Percentiles rank a stretch among this genome's conserved stretches.
Evolutionary conservation across 768 basidiomycete genomes (phyloP).

Genomic region (Leccinellum albellum): DNA sequence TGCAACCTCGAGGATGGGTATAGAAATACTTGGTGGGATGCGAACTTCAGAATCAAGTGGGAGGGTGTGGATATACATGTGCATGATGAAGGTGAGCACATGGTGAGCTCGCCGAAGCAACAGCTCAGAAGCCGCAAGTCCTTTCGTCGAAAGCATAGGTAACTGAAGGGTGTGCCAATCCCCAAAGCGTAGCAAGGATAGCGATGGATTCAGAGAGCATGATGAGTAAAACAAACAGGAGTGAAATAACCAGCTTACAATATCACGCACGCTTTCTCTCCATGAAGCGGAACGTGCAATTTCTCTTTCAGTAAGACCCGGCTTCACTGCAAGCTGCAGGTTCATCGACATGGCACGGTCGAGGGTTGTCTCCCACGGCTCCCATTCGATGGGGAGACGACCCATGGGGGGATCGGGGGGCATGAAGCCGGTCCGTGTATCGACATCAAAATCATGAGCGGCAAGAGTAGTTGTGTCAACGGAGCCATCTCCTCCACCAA

Average conservation of each 20-base stretch:
- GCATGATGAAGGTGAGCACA: constrained; percentile 68
- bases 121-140: constrained; percentile 48
- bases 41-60: constrained; percentile 46
- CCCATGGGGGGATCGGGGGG: constrained; percentile 68
- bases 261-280: constrained; percentile 45
- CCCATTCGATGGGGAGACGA: constrained; percentile 61
- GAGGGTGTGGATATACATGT: constrained; percentile 73
- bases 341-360: constrained; percentile 45
- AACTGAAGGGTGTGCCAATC: constrained; percentile 39
- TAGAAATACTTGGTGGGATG: constrained; percentile 66
- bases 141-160: constrained; percentile 45
- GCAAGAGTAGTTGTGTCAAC: constrained; percentile 63
- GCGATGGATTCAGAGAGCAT: neutral
- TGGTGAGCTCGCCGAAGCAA: constrained; percentile 68
- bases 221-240: neutral
- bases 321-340: constrained; percentile 56
- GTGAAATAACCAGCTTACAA: constrained; percentile 34
- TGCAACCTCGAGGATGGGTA: constrained; percentile 74
- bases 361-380: constrained; percentile 66
- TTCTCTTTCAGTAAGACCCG: constrained; percentile 35
- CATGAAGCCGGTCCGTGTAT: constrained; percentile 88
- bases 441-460: constrained; percentile 89
- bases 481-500: constrained; percentile 20
- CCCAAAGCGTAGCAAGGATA: neutral
- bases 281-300: constrained; percentile 45